Base-by-base conservation (phyloP, 208 protist species). In the Acanthamoeba castellanii region DNA sequence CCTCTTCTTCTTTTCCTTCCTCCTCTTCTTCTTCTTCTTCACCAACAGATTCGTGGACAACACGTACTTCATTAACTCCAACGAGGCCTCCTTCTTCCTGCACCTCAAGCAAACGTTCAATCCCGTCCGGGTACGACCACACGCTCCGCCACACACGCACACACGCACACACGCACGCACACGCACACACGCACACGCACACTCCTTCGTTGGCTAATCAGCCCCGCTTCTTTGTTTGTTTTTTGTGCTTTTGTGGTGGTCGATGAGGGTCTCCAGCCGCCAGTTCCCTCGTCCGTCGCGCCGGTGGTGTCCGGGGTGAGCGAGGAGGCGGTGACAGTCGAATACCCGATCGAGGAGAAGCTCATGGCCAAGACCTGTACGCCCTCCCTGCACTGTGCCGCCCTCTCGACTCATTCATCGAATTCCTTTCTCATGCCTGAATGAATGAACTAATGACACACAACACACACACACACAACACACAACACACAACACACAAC, bases 1-100 rank as follows among this genome's bases (percentile, higher is more conserved):
- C 13, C 50, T 55, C 8, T 72, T 32, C 6, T 27, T 7, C 64
- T 72, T n/a, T 27, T 4, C 64, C 18, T 32, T 6, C 9, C 30
- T 27, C 30, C 3, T 16, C 18, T 22, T n/a, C 64, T 72, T 4
- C 76, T 22, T 52, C 30, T 7, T 84, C 9, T 22, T n/a, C n/a
- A n/a, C n/a, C n/a, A n/a, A n/a, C 22, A 84, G 37, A 11, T 88
- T 88, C 32, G 78, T 88, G 20, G 59, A 37, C 18, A 59, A 22
- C 20, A 27, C 47, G 2, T 61, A 34, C 32, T 88, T 78, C 52
- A 61, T 88, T 20, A 88, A 52, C 47, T 25, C 20, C 52, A 61
- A 88, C 78, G 78, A 88, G 78, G 78, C 78, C 25, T 52, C 47
- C 52, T 88, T 88, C 78, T 88, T 88, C 32, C 4, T 88, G 11